phyloP scores from a whole-genome alignment of 768 basidiomycete species.

The Rhizopogon vesiculosus region DNA sequence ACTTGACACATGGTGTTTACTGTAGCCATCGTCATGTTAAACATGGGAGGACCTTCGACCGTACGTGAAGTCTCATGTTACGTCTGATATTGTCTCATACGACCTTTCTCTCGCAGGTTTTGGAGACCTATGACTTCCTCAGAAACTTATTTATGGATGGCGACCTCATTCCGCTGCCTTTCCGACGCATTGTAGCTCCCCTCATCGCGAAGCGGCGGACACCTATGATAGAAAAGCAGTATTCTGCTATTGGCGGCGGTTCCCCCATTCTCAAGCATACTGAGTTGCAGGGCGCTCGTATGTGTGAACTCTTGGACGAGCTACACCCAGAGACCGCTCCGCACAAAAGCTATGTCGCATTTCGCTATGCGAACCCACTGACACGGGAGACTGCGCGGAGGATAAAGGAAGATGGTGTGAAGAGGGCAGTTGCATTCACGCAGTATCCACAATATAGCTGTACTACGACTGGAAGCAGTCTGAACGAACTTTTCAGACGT shows the following conservation, averaged over 20 bases:
- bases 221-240: conserved; percentile 92
- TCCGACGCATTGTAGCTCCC: conserved; percentile 85
- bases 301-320: conserved; percentile 90
- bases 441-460: conserved; percentile 99
- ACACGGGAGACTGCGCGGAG: conserved; percentile 78
- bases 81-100: conserved; percentile 1
- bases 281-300: conserved; percentile 79
- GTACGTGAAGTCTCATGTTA: conserved; percentile 38
- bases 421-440: conserved; percentile 90
- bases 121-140: conserved; percentile 91
- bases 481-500: conserved; percentile 85
- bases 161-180: conserved; percentile 93
- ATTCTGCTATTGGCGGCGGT: conserved; percentile 91
- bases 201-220: conserved; percentile 85
- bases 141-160: conserved; percentile 87
- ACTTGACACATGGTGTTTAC: conserved; percentile 16
- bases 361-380: conserved; percentile 88
- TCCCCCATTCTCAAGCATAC: conserved; percentile 95
- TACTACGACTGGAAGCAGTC: conserved; percentile 94
- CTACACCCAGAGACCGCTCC: conserved; percentile 91
- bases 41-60: conserved; percentile 97
- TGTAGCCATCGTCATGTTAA: conserved; percentile 89
- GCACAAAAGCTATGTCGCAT: conserved; percentile 94
- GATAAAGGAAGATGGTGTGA: conserved; percentile 89
- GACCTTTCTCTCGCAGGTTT: conserved; percentile 47